Evolutionary conservation across 78 protist genomes (phyloP), one percentile per base, ranked within the genome.

Genomic region (Isochrysis galbana): DNA sequence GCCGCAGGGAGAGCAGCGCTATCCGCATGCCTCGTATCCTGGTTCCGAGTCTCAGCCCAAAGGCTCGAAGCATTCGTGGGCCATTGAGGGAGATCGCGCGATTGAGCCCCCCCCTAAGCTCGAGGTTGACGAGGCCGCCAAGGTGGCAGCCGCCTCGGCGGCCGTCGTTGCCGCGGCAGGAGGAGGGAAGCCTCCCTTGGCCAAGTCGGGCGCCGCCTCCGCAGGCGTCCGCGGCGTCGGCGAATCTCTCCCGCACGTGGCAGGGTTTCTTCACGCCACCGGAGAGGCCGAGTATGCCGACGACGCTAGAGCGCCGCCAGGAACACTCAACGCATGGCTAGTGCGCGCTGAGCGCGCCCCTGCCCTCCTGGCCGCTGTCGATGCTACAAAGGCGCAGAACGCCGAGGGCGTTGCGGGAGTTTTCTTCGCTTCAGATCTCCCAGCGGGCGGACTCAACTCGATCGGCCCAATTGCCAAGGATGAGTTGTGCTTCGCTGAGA

Each of bases 401-500:
- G 2, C 51, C 21, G 41, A 0, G 26, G 98, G 97, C 83, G 97
- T 95, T 29, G 78, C 51, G 22, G 97, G 67, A 32, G 38, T 91
- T 83, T 93, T 86, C 82, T 41, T 70, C 54, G 94, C 96, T 11
- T 36, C 55, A 23, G 98, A 97, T 94, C 80, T 97, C 29, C 94
- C 93, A 10, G 17, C 54, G 55, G 39, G 55, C n/a, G 89, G 69
- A 25, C 54, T 14, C 39, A 82, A 82, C 42, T 32, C 78, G 44
- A 11, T 47, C 42, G 98, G 97, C 10, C 94, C 96, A 39, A 80
- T 97, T 10, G 61, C 86, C 47, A 14, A 93, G 55, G 98, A 97
- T 89, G 99, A 97, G 90, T 97, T 95, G 54, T 34, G 94, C 54
- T 93, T 97, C 26, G 97, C 95, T 0, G 38, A 93, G 21, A 32